Base-by-base conservation (phyloP, 345 rosid species). In the Abelmoschus esculentus region DNA sequence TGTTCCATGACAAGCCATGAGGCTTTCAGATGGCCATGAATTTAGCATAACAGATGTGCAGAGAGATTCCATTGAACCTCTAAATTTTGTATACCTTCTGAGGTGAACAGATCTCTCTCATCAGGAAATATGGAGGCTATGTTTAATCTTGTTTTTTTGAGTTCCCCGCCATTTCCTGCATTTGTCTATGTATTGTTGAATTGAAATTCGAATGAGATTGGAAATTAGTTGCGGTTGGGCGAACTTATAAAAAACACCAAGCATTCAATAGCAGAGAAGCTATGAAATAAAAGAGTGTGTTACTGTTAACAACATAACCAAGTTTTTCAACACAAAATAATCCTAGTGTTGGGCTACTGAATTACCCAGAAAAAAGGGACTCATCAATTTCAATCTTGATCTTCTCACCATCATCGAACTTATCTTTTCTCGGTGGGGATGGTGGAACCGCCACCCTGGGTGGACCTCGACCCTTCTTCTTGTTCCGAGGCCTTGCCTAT, bases 381-480 rank as follows among this genome's bases (percentile, higher is more conserved):
- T 92, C 98, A 31, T 90, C 92, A 22, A 86, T 78, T 38, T 90
- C 89, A 76, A 88, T 88, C 67, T 81, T 79, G 69, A 81, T 76
- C 77, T 77, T 80, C 78, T 84, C 90, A 31, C 70, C 87, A 52
- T 87, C 89, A 42, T 83, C 95, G 74, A 81, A 81, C 72, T 76
- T 75, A 79, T 89, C 93, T 62, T 81, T 85, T 84, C 76, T 84
- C 47, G 89, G 85, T 0, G 95, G 90, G 40, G 90, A 71, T 8
- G 89, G 69, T 61, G 98, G 98, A 3, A 77, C 85, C 7, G 83
- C 75, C 46, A 89, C 81, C 28, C 90, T 84, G 22, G 92, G 89
- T 4, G 93, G 97, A 93, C 97, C 61, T 76, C 96, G 85, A 50
- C 97, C 96, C 72, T 91, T 93, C 73, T 73, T 88, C 93, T 91